Evolutionary conservation across 2,329 filamentous ascomycete species (phyloP).

Genomic region (Talaromyces sp.): DNA sequence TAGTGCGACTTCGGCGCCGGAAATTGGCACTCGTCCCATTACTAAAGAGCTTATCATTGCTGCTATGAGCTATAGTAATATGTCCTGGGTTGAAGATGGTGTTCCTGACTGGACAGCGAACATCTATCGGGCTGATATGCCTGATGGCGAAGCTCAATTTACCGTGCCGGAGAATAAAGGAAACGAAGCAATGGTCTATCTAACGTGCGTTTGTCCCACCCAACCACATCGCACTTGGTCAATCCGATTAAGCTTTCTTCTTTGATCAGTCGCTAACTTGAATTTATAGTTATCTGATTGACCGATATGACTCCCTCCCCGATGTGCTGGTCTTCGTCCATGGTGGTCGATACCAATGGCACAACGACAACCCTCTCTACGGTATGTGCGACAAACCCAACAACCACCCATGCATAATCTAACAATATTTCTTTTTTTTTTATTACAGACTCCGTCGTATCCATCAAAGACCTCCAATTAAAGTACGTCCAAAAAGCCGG

Average conservation of each 20-base stretch:
- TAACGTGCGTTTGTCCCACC: slow-evolving; percentile 48
- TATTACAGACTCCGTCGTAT: slow-evolving; percentile 26
- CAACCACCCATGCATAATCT: neutral
- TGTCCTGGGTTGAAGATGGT: slow-evolving; percentile 25
- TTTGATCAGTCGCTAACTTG: no score
- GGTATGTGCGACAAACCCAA: slow-evolving; percentile 14
- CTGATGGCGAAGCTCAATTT: slow-evolving; percentile 32
- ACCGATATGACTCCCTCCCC: slow-evolving; percentile 41
- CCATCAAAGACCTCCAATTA: slow-evolving; percentile 31
- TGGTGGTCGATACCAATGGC: slow-evolving; percentile 49
- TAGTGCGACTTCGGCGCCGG: no score
- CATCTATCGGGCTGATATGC: slow-evolving; percentile 49
- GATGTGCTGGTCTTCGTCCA: slow-evolving; percentile 48
- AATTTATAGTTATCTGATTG: slow-evolving; percentile 23
- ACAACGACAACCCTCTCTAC: slow-evolving; percentile 31
- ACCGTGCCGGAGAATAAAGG: slow-evolving; percentile 53
- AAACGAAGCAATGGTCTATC: slow-evolving; percentile 53
- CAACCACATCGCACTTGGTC: no score
- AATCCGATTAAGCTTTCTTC: no score
- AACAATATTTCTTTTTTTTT: neutral
- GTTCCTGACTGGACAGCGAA: slow-evolving; percentile 21
- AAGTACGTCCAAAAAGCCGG: slow-evolving; percentile 34
- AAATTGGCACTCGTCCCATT: neutral
- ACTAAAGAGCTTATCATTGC: slow-evolving; percentile 23
- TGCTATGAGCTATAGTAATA: slow-evolving; percentile 22